phyloP scores from a whole-genome alignment of 1,139 yeast genomes.

The Eremothecium gossypii region DNA sequence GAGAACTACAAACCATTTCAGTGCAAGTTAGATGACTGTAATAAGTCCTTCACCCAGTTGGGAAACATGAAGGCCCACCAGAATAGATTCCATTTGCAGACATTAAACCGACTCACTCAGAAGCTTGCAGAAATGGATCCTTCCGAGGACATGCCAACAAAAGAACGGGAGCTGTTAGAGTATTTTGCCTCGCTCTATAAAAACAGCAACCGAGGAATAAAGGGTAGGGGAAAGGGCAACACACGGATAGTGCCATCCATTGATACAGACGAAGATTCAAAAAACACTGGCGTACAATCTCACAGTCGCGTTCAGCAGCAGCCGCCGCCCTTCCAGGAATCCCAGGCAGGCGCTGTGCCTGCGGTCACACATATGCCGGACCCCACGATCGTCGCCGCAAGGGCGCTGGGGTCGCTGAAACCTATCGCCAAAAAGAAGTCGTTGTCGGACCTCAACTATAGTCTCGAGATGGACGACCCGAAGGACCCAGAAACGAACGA shows the following conservation, averaged over 20 bases:
- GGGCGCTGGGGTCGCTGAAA: constrained; percentile 8
- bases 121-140: constrained; percentile 51
- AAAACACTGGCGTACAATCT: neutral
- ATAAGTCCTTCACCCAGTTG: constrained; percentile 78
- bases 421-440: constrained; percentile 6
- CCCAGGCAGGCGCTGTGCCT: constrained; percentile 4
- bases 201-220: constrained; percentile 81
- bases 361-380: constrained; percentile 5
- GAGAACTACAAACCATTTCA: constrained; percentile 68
- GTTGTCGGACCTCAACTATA: constrained; percentile 4
- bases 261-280: constrained; percentile 5
- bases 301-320: neutral
- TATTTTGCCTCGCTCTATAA: constrained; percentile 77
- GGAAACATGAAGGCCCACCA: constrained; percentile 93
- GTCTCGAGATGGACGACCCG: constrained; percentile 2
- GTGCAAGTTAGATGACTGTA: constrained; percentile 75
- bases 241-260: constrained; percentile 16
- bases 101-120: constrained; percentile 53
- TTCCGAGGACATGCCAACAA: constrained; percentile 41
- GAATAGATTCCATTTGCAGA: constrained; percentile 71
- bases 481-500: constrained; percentile 9
- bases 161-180: constrained; percentile 59
- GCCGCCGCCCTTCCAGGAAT: constrained; percentile 1
- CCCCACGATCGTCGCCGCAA: constrained; percentile 8
- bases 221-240: constrained; percentile 69